Evolutionary conservation across 164 flowering plant species (phyloP).

Genomic region (Piper betle): DNA sequence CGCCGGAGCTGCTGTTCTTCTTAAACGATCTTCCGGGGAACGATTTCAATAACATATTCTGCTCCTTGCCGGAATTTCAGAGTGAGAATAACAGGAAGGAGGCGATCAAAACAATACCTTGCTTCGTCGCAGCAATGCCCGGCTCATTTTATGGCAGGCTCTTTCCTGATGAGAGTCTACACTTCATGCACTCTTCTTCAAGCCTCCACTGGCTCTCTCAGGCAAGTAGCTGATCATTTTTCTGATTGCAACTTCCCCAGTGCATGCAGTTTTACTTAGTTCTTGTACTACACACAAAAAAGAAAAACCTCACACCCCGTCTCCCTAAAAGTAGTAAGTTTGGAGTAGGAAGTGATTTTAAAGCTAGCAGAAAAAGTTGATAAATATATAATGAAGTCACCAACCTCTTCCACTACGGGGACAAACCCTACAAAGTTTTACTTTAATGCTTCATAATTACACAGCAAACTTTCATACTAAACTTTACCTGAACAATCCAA

Average conservation of each 20-base stretch:
- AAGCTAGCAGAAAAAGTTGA: no score
- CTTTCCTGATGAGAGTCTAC: constrained; percentile 27
- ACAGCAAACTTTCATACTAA: no score
- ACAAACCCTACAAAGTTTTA: no score
- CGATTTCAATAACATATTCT: constrained; percentile 48
- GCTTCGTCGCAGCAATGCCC: constrained; percentile 36
- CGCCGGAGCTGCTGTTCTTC: constrained; percentile 30
- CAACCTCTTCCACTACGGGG: no score
- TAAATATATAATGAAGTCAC: no score
- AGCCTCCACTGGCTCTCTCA: constrained; percentile 53
- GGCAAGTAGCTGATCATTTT: constrained; percentile 13
- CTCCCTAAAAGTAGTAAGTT: no score
- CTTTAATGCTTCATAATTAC: no score
- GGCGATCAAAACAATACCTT: constrained; percentile 7
- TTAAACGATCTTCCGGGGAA: constrained; percentile 62
- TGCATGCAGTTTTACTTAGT: background rate
- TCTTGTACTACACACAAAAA: background rate
- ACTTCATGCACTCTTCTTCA: constrained; percentile 56
- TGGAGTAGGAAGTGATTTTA: background rate
- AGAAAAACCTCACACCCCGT: background rate
- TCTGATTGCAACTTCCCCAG: no score
- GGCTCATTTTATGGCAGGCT: constrained; percentile 51
- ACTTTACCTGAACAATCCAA: no score
- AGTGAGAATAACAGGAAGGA: constrained; percentile 4
- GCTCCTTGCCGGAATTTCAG: constrained; percentile 20